Percentiles rank a stretch among this genome's conserved stretches.
phyloP scores from a whole-genome alignment of 805 yeast genomes.

The Candida maltosa region DNA sequence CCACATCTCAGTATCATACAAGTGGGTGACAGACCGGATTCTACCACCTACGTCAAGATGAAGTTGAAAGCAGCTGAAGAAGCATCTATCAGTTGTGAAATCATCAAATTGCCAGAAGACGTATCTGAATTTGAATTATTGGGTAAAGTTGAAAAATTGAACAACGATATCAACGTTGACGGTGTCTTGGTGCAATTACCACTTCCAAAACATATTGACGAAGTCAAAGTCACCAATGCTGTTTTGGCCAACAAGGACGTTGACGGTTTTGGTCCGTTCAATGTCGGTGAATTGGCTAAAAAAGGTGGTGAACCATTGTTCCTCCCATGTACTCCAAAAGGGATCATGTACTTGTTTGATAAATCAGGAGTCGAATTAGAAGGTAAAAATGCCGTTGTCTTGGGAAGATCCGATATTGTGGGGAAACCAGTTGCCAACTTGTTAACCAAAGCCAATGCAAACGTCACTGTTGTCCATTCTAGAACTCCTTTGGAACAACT shows the following conservation, averaged over 20 bases:
- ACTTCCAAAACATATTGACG: conserved; percentile 67
- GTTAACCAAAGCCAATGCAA: conserved; percentile 68
- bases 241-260: conserved; percentile 71
- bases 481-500: conserved; percentile 52
- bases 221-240: conserved; percentile 61
- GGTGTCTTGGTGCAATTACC: conserved; percentile 80
- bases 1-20: conserved; percentile 72
- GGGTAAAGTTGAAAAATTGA: conserved; percentile 51
- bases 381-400: conserved; percentile 77
- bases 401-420: conserved; percentile 84
- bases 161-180: conserved; percentile 58
- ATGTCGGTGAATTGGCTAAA: conserved; percentile 74
- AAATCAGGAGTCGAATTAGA: conserved; percentile 51
- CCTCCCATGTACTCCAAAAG: conserved; percentile 84
- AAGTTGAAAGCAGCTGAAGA: conserved; percentile 74
- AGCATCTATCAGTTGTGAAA: conserved; percentile 60
- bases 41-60: conserved; percentile 79
- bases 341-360: conserved; percentile 63
- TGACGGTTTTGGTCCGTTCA: conserved; percentile 78
- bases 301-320: conserved; percentile 68
- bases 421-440: conserved; percentile 77
- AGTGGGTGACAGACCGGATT: conserved; percentile 75
- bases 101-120: conserved; percentile 55
- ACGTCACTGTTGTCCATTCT: conserved; percentile 75
- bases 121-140: conserved; percentile 57